phyloP scores from a whole-genome alignment of 495 filamentous ascomycete genomes.

The Echria macrotheca region DNA sequence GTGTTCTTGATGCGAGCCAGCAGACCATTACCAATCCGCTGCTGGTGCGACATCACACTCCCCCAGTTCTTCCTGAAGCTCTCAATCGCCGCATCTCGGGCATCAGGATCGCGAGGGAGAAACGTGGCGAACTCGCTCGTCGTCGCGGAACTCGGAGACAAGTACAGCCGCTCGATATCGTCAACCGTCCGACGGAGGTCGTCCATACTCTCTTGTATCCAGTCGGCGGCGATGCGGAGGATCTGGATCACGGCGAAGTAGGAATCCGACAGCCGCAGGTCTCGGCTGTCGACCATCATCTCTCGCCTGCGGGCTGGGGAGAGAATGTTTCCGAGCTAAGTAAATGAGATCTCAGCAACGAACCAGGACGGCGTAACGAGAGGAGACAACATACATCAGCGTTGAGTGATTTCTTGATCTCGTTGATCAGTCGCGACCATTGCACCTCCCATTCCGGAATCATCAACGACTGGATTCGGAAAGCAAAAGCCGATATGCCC shows the following conservation, averaged over 20 bases:
- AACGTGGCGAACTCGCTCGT: not conserved
- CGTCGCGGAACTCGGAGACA: not conserved
- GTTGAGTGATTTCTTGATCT: not conserved
- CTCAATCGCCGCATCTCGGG: not conserved
- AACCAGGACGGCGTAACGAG: too few relatives aligned
- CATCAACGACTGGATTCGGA: not conserved
- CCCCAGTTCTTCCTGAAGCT: constrained; percentile 1
- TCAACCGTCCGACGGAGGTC: constrained; percentile 1
- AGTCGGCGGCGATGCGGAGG: not conserved
- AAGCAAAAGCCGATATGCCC: constrained; percentile 1
- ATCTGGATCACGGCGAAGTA: constrained; percentile 1
- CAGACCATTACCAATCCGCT: not conserved
- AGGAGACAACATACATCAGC: not conserved
- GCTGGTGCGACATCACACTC: not conserved
- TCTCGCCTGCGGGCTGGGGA: not conserved
- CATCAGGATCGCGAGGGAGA: not conserved
- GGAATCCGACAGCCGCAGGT: not conserved
- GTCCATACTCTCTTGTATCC: not conserved
- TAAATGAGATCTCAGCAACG: too few relatives aligned
- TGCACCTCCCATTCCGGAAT: not conserved
- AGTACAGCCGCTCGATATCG: not conserved
- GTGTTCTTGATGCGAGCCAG: not conserved
- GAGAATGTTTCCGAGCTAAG: constrained; percentile 2
- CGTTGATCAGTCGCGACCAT: constrained; percentile 1
- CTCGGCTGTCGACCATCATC: not conserved